Evolutionary conservation across 306 rosid genomes (phyloP), one percentile per base, ranked within the genome.

Genomic region (Dryas alaskensis): DNA sequence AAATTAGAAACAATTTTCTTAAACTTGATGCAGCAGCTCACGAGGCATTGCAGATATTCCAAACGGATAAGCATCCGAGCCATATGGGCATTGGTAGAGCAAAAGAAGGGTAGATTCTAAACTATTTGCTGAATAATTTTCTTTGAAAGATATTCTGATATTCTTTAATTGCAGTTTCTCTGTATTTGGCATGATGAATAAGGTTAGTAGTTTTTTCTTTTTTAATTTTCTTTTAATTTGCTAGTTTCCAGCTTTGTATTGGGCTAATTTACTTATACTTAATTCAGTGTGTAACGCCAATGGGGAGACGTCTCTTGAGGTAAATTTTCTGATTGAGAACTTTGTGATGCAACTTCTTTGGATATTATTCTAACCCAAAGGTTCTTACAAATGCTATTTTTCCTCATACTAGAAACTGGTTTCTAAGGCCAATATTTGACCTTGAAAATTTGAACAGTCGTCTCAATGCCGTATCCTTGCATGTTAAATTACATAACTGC

Each of bases 61-160:
- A 91, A 84, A 85, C 80, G 46, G 98, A 94, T 86, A 94, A 88
- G 87, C 98, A 91, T 84, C 96, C 98, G 51, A 94, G 98, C 88
- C 92, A 91, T 78, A 94, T 94, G 98, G 98, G 98, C 82, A 94
- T 94, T 76, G 98, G 98, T 69, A 85, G 96, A 84, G 91, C 97
- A 65, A 94, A 94, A 87, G 98, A 94, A 86, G 98, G 97, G 98
- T 93, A 83, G 59, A 76, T 73, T n/a, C 67, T 78, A 66, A 80
- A 73, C 69, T 61, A 11, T 51, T 65, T 75, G 50, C 46, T 65
- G 22, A 42, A 74, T 40, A 59, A 58, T 80, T 46, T 57, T 73
- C 64, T 70, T 75, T 67, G 53, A 19, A 37, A 25, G 68, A 14
- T 78, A 17, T 68, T 65, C 64, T 72, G 63, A 81, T 48, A 40